Evolutionary conservation across 306 rosid species (phyloP), one percentile per base, ranked within the genome.

Genomic region (Elaeagnus macrophylla): DNA sequence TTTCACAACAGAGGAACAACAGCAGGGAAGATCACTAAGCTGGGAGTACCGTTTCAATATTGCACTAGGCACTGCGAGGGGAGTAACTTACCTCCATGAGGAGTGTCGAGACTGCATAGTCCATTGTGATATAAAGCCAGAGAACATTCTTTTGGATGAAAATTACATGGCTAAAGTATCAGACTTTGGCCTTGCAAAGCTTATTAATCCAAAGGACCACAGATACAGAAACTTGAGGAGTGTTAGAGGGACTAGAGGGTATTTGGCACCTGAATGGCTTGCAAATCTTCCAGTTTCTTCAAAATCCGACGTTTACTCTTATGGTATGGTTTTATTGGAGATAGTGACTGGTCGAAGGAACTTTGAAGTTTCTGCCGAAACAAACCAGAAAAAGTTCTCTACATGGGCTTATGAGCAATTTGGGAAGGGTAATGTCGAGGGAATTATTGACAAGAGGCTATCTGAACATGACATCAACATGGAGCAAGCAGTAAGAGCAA

Each of bases 81-180:
- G 97, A 39, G 77, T 89, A 56, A 72, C 97, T 7, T 89, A 89
- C 64, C 94, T 89, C 60, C 95, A 89, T 0, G 97, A 89, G 65
- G 97, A 89, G 78, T 89, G 97, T 39, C 88, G 82, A 7, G 88
- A 81, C 64, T 79, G 95, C 81, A 83, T 85, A 54, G 80, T 89
- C 65, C 97, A 89, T 60, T 83, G 94, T 39, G 87, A 89, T 62
- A 85, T 89, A 64, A 89, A 89, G 60, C 97, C 95, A 1, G 97
- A 89, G 64, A 89, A 89, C 83, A 82, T 89, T 53, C 93, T 85
- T 51, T 72, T 85, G 56, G 89, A 89, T 44, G 95, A 83, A 51
- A 77, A 69, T 53, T 85, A 61, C 55, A 45, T 67, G 35, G 78
- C 95, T 35, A 89, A 83, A 74, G 89, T 89, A 55, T 89, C 97